These are phyloP conservation scores for Metschnikowia chrysomelidarum DNA, from an alignment of 805 yeast genomes.

Conservation along the genomic window DNA sequence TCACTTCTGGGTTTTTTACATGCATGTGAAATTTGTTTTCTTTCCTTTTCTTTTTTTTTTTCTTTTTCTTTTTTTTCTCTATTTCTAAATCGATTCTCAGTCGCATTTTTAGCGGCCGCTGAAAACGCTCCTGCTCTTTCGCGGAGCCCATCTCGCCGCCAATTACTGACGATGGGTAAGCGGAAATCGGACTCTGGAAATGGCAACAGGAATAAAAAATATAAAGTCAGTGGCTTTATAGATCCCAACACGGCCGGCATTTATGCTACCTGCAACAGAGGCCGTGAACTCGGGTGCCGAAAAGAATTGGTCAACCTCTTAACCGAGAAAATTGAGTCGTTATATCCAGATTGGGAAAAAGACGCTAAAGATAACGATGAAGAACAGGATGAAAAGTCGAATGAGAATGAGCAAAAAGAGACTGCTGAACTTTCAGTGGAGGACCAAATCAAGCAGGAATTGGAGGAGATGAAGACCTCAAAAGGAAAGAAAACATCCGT, in stretches of 20 bases:
- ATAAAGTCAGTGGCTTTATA: conserved; percentile 50
- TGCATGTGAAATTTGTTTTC: too few species aligned
- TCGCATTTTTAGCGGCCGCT: too few species aligned
- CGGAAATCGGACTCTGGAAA: conserved; percentile 23
- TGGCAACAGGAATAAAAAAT: conserved; percentile 37
- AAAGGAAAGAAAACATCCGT: conserved; percentile 38
- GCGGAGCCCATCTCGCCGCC: too few species aligned
- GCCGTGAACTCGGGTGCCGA: conserved; percentile 74
- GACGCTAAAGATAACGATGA: conserved; percentile 22
- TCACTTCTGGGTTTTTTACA: too few species aligned
- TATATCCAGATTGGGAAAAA: conserved; percentile 25
- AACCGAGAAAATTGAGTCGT: conserved; percentile 36
- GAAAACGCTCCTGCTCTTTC: too few species aligned
- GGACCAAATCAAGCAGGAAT: conserved; percentile 69
- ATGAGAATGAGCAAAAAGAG: conserved; percentile 18
- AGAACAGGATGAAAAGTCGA: conserved; percentile 24
- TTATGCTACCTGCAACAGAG: conserved; percentile 84
- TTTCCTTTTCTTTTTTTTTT: too few species aligned
- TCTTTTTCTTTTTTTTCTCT: too few species aligned
- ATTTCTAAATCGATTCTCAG: too few species aligned
- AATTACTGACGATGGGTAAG: conserved; percentile 20
- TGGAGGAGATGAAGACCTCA: conserved; percentile 55
- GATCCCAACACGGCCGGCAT: conserved; percentile 88
- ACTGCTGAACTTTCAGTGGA: conserved; percentile 56
- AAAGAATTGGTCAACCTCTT: conserved; percentile 66